Evolutionary conservation across 495 filamentous ascomycete species (phyloP).

Genomic region (Talaromyces trachyspermus): DNA sequence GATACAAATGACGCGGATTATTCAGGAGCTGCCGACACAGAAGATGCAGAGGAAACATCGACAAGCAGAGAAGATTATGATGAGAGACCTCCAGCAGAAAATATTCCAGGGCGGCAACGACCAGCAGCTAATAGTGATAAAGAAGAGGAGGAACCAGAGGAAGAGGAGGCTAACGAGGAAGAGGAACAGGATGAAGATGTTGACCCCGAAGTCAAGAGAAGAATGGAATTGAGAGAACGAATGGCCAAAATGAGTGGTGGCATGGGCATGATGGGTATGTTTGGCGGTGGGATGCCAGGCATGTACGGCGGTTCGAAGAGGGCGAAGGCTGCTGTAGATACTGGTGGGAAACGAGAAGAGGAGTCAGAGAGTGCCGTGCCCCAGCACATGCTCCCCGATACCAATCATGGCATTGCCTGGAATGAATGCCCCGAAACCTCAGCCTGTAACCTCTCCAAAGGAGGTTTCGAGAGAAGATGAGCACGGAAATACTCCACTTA

Average conservation of each 20-base stretch:
- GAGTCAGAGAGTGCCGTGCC: constrained; percentile 44
- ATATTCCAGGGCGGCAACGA: neutral
- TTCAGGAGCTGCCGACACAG: constrained; percentile 78
- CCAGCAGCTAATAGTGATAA: constrained; percentile 29
- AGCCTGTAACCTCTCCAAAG: constrained; percentile 27
- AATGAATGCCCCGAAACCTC: constrained; percentile 47
- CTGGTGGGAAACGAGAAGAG: constrained; percentile 55
- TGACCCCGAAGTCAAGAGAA: constrained; percentile 80
- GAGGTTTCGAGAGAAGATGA: constrained; percentile 40
- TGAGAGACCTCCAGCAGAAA: constrained; percentile 31
- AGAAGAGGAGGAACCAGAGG: constrained; percentile 37
- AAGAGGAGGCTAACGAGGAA: constrained; percentile 54
- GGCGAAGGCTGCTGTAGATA: constrained; percentile 45
- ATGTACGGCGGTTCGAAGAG: constrained; percentile 41
- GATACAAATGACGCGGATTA: constrained; percentile 89
- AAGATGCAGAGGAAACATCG: constrained; percentile 69
- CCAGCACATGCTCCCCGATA: constrained; percentile 57
- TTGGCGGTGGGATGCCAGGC: constrained; percentile 54
- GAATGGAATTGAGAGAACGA: constrained; percentile 81
- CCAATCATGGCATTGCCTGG: constrained; percentile 72
- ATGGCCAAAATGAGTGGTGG: constrained; percentile 99
- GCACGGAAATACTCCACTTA: constrained; percentile 27
- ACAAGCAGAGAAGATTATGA: constrained; percentile 71
- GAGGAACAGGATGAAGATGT: constrained; percentile 87
- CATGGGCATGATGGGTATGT: constrained; percentile 95